These are phyloP conservation scores for Sporodiniella umbellata DNA, from an alignment of 371 early-diverging fungal genomes.

Conservation along the genomic window DNA sequence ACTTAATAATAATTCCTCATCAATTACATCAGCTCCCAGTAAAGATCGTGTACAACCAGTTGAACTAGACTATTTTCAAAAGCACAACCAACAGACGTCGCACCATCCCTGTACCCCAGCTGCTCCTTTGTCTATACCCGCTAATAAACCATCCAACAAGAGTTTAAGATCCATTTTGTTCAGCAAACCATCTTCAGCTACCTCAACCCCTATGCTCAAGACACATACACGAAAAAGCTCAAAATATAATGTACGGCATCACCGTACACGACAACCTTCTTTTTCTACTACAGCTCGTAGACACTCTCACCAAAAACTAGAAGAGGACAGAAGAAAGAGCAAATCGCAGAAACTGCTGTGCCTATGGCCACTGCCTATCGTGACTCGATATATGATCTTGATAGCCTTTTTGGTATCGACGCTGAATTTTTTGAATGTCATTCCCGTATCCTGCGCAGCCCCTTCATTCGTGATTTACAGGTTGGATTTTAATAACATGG, in stretches of 20 bases:
- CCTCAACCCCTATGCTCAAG: conserved; percentile 3
- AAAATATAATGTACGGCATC: conserved; percentile 24
- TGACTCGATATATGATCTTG: conserved; percentile 45
- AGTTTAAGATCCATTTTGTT: not conserved
- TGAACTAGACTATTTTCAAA: not conserved
- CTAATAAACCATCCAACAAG: not conserved
- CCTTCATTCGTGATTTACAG: conserved; percentile 49
- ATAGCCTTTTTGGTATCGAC: conserved; percentile 34
- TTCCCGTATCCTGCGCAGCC: conserved; percentile 38
- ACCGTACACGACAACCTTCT: conserved; percentile 14
- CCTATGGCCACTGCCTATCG: conserved; percentile 49
- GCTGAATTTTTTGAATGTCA: conserved; percentile 20
- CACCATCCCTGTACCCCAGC: not conserved
- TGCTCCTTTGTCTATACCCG: not conserved
- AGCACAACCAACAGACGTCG: conserved; percentile 7
- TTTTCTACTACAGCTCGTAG: conserved; percentile 2
- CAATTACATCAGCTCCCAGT: not conserved
- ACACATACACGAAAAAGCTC: conserved; percentile 24
- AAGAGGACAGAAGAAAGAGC: conserved; percentile 10
- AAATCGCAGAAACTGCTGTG: conserved; percentile 45
- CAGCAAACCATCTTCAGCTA: not conserved
- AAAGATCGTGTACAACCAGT: not conserved
- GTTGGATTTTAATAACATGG: conserved; percentile 30
- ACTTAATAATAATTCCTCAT: not conserved
- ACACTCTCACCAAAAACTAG: not conserved